phyloP scores from a whole-genome alignment of 768 basidiomycete genomes.

The Sporobolomyces pararoseus region DNA sequence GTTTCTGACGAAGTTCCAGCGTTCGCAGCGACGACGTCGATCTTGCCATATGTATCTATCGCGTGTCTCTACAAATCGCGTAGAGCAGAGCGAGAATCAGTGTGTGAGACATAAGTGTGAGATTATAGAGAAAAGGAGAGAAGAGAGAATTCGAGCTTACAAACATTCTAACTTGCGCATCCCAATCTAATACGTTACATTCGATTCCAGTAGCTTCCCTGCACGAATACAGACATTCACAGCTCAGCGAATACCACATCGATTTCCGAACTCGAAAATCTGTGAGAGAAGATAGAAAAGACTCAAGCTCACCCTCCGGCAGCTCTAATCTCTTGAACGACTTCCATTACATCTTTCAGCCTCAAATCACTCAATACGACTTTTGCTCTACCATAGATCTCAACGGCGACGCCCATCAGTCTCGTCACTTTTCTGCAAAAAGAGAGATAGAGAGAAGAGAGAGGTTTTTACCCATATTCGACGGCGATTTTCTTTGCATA shows the following conservation, averaged over 20 bases:
- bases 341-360: background rate
- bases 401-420: background rate
- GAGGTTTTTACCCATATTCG: constrained; percentile 3
- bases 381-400: too few species aligned
- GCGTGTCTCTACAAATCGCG: constrained; percentile 19
- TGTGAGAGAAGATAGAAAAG: too few species aligned
- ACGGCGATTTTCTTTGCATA: constrained; percentile 7
- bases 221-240: background rate
- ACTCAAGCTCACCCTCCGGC: constrained; percentile 20
- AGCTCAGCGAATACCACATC: too few species aligned
- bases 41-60: constrained; percentile 43
- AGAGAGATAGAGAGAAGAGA: background rate
- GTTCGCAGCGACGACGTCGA: constrained; percentile 48
- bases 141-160: too few species aligned
- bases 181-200: constrained; percentile 30
- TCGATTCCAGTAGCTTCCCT: constrained; percentile 14
- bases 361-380: constrained; percentile 21
- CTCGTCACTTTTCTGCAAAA: background rate
- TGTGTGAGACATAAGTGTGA: background rate
- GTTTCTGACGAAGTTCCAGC: constrained; percentile 51
- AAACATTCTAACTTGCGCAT: constrained; percentile 31
- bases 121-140: background rate
- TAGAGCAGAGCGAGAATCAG: too few species aligned
- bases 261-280: too few species aligned
- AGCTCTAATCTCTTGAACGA: constrained; percentile 20